Percentiles rank a stretch among this genome's conserved stretches.
Conservation (phyloP, 2,329 filamentous ascomycete genomes). For the Penicillium psychrosexuale region DNA sequence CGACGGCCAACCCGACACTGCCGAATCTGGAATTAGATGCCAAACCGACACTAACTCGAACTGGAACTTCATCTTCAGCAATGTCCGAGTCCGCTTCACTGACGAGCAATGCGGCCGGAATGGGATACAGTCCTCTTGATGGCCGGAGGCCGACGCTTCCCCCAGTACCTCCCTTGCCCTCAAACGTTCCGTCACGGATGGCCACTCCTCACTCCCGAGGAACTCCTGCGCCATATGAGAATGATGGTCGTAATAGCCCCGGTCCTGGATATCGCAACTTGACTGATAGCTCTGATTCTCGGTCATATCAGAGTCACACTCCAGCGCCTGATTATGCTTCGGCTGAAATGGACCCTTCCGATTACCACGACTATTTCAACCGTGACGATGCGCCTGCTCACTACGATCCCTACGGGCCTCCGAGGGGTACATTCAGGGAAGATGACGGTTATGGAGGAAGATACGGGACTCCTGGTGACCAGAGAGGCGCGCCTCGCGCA, state of each 20-base stretch:
- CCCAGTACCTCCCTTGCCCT: conserved; percentile 32
- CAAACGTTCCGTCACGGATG: conserved; percentile 23
- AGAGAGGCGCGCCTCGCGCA: neutral
- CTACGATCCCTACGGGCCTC: conserved; percentile 13
- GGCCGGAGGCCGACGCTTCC: conserved; percentile 28
- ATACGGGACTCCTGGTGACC: neutral
- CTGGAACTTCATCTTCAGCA: conserved; percentile 49
- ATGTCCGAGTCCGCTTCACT: conserved; percentile 53
- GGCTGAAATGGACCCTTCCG: neutral
- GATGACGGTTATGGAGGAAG: neutral
- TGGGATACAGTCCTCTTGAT: conserved; percentile 38
- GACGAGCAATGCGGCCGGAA: conserved; percentile 31
- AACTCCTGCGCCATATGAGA: conserved; percentile 24
- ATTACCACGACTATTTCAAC: conserved; percentile 3
- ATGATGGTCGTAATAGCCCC: conserved; percentile 20
- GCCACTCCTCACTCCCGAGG: conserved; percentile 26
- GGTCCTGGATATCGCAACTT: conserved; percentile 19
- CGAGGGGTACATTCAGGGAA: neutral
- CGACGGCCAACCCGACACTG: conserved; percentile 34
- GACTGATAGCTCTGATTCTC: conserved; percentile 14
- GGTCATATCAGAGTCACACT: conserved; percentile 21
- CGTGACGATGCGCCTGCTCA: neutral
- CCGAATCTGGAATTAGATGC: conserved; percentile 45
- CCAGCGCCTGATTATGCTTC: conserved; percentile 21
- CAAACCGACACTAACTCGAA: conserved; percentile 41